Conservation (phyloP, 1,284 basidiomycete species). For the Ceratorhiza oryzae-sativae region DNA sequence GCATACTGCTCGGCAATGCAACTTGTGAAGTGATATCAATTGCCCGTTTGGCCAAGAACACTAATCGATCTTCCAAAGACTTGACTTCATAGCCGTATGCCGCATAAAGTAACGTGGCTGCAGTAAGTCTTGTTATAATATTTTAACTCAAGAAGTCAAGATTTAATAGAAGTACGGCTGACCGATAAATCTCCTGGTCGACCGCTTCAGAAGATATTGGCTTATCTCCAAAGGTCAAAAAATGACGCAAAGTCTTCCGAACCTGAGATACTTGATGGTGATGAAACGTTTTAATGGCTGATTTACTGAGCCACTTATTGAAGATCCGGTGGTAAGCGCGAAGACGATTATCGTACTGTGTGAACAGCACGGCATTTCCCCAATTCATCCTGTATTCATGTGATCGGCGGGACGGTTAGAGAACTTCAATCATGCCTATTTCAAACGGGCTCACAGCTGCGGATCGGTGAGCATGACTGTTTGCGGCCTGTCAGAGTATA, state of each 20-base stretch:
- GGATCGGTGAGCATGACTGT: neutral
- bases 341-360: neutral
- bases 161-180: neutral
- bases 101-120: neutral
- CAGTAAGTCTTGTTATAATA: neutral
- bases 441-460: neutral
- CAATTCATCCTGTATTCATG: neutral
- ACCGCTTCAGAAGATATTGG: neutral
- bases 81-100: conserved; percentile 1
- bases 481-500: conserved; percentile 8
- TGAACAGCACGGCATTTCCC: neutral
- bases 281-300: conserved; percentile 2
- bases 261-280: neutral
- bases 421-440: no score
- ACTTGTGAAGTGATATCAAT: neutral
- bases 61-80: neutral
- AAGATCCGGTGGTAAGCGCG: neutral
- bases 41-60: neutral
- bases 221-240: neutral
- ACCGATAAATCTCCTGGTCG: neutral
- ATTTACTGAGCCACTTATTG: conserved; percentile 22
- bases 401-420: no score
- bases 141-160: neutral
- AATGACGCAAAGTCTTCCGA: neutral
- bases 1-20: conserved; percentile 1